These are phyloP conservation scores for Zygnema cylindricum DNA, from an alignment of 139 green algal species.

Conservation along the genomic window DNA sequence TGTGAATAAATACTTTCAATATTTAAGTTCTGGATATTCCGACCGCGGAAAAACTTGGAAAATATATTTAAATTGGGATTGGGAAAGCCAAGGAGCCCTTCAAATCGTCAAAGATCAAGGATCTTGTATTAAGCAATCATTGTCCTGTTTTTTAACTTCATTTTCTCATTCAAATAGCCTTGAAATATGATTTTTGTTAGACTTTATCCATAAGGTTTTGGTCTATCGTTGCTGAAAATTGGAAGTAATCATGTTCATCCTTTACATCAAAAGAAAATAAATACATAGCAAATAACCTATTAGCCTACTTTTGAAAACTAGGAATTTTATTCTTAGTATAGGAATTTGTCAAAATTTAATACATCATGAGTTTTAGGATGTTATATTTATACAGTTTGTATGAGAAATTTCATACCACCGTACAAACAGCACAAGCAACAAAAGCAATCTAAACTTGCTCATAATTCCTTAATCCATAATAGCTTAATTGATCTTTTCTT, in stretches of 20 bases:
- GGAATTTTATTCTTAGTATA: too few relatives aligned
- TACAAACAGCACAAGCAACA: too few relatives aligned
- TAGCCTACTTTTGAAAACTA: too few relatives aligned
- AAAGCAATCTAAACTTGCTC: neutral
- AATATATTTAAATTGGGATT: neutral
- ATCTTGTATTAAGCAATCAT: neutral
- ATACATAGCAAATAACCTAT: too few relatives aligned
- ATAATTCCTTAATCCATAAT: neutral
- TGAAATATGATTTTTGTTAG: neutral
- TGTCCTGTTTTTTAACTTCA: neutral
- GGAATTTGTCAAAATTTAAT: too few relatives aligned
- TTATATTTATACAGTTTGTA: neutral
- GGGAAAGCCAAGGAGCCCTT: neutral
- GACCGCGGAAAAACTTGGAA: neutral
- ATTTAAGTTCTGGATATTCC: neutral
- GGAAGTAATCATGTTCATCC: neutral
- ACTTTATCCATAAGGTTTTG: neutral
- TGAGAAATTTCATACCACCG: neutral
- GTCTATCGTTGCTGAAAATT: neutral
- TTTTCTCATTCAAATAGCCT: neutral
- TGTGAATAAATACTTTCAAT: neutral
- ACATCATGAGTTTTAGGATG: too few relatives aligned
- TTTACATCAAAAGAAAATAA: too few relatives aligned
- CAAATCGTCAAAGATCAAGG: neutral
- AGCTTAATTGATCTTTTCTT: neutral